Percentiles rank a stretch among this genome's conserved stretches.
These are phyloP conservation scores for apple (Malus domestica) DNA, from an alignment of 306 rosid species.

Conservation along the genomic window DNA sequence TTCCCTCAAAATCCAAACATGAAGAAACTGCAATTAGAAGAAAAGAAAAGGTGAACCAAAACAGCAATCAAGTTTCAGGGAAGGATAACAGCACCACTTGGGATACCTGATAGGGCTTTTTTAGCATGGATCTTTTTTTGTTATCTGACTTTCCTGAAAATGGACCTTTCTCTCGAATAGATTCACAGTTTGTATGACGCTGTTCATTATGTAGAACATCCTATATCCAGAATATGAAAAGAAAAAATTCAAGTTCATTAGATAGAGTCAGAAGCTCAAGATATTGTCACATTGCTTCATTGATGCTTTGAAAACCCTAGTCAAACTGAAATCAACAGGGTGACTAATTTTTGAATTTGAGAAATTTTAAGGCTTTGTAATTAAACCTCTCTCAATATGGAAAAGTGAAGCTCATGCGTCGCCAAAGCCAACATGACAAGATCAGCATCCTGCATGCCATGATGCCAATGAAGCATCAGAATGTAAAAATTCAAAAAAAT, in stretches of 20 bases:
- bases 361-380: background rate
- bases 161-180: background rate
- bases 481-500: background rate
- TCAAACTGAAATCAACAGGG: background rate
- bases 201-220: background rate
- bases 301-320: background rate
- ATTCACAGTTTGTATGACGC: background rate
- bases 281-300: background rate
- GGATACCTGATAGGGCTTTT: slow-evolving; percentile 34
- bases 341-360: background rate
- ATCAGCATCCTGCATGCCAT: slow-evolving; percentile 51
- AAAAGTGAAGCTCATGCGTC: slow-evolving; percentile 55
- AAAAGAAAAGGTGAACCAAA: background rate
- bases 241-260: background rate
- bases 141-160: background rate
- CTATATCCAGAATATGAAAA: slow-evolving; percentile 3
- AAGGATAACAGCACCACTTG: background rate
- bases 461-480: background rate
- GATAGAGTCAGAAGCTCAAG: background rate
- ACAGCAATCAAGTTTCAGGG: background rate
- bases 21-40: slow-evolving; percentile 37
- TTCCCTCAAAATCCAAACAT: slow-evolving; percentile 52
- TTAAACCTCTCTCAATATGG: slow-evolving; percentile 56
- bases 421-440: slow-evolving; percentile 50
- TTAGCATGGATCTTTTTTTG: background rate